Evolutionary conservation across 768 basidiomycete species (phyloP), one percentile per base, ranked within the genome.

Genomic region (Termitomyces sp.): DNA sequence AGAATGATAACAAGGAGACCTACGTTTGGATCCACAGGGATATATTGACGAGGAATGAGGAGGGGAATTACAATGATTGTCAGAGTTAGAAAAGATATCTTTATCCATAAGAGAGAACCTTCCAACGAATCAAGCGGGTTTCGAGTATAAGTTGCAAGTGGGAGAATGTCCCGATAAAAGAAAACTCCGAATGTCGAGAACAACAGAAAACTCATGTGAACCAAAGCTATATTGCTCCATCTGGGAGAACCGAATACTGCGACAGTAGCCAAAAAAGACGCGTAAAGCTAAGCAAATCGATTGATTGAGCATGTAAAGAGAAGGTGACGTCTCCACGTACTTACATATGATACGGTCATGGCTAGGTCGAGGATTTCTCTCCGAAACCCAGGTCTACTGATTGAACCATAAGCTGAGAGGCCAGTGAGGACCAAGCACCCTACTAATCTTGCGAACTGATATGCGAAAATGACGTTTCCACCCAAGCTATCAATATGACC

Each of bases 161-260:
- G 87, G 65, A 74, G 84, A 7, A 88, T 48, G 61, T 82, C 78
- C n/a, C 85, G 77, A 61, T 83, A 84, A 34, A 69, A 67, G 60
- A 77, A 87, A 8, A 83, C 72, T 10, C 60, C 60, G 63, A 81
- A 79, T 5, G 71, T 71, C 26, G 70, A 67, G n/a, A 83, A 59
- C 10, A 85, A 66, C 1, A 86, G 60, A 19, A 70, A 63, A 54
- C 75, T 75, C 58, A 82, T 66, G 61, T 87, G 85, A 11, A 66
- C 68, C 21, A 72, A 74, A 9, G 68, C 65, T 14, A 75, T 64
- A 43, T 60, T 59, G 30, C 74, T 72, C 64, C 75, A 70, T 21
- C 68, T 64, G 17, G 70, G 67, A 41, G 69, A 71, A 1, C 75
- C 69, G 6, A 68, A 58, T 3, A 81, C 66, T 0, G 76, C 66